Conservation (phyloP, 2,329 filamentous ascomycete species). For the Trichoderma koningiopsis region DNA sequence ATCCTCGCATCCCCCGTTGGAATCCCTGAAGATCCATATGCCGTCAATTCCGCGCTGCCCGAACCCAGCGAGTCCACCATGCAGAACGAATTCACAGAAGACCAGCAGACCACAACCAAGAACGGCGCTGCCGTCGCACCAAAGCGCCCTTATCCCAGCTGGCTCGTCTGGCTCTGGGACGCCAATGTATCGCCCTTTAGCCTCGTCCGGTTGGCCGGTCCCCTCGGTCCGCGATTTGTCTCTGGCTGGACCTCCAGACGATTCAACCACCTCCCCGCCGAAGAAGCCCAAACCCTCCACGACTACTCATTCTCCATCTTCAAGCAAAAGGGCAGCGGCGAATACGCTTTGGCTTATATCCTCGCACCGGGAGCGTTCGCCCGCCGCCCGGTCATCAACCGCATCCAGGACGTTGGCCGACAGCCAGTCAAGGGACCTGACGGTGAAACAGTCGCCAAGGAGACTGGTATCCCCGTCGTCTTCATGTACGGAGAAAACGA, state of each 20-base stretch:
- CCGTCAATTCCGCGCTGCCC: conserved; percentile 77
- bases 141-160: conserved; percentile 70
- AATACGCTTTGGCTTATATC: conserved; percentile 90
- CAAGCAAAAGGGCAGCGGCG: conserved; percentile 85
- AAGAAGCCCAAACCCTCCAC: conserved; percentile 83
- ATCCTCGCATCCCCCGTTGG: conserved; percentile 94
- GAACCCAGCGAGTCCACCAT: conserved; percentile 74
- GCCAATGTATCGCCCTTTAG: conserved; percentile 95
- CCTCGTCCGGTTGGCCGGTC: conserved; percentile 83
- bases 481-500: conserved; percentile 98
- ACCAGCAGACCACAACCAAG: conserved; percentile 60
- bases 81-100: conserved; percentile 76
- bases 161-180: conserved; percentile 94
- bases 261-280: conserved; percentile 81
- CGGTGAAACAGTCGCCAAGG: conserved; percentile 38
- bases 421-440: conserved; percentile 52
- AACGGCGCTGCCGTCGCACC: conserved; percentile 43
- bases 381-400: conserved; percentile 79
- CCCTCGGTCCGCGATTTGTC: conserved; percentile 85
- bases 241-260: conserved; percentile 93
- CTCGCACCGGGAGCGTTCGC: conserved; percentile 93
- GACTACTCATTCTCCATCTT: conserved; percentile 95
- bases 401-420: conserved; percentile 85
- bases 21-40: conserved; percentile 91
- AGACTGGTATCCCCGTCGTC: conserved; percentile 77